Percentiles rank a stretch among this genome's conserved stretches.
These are phyloP conservation scores for Alternaria angustiovoidea DNA, from an alignment of 2,329 filamentous ascomycete genomes.

Conservation along the genomic window DNA sequence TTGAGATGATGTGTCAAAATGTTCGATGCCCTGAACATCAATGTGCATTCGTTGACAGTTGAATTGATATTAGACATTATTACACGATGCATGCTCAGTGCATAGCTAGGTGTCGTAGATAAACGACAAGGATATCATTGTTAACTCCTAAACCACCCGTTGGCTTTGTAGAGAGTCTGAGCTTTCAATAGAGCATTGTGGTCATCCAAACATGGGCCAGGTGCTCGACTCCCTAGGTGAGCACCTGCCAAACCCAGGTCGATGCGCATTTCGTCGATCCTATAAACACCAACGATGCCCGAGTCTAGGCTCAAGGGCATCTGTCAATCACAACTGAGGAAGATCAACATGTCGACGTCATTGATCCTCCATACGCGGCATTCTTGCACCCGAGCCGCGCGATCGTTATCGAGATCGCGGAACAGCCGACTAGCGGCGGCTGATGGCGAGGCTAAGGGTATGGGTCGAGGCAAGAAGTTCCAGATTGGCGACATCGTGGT, in stretches of 20 bases:
- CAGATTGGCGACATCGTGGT: not conserved
- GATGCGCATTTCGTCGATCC: not conserved
- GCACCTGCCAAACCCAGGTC: not conserved
- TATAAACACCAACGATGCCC: not conserved
- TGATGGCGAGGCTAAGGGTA: not conserved
- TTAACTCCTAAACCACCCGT: not conserved
- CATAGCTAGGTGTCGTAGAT: not conserved
- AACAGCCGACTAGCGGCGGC: constrained; percentile 1
- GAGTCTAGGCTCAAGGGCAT: not conserved
- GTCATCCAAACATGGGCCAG: not conserved
- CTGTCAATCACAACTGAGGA: not conserved
- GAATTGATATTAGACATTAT: not conserved
- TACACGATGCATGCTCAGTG: not conserved
- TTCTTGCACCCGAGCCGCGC: not conserved
- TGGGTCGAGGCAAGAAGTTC: not conserved
- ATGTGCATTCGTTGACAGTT: not conserved
- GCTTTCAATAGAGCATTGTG: not conserved
- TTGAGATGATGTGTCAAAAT: not conserved
- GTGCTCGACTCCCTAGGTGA: not conserved
- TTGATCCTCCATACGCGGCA: not conserved
- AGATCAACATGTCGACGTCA: not conserved
- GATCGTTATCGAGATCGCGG: not conserved
- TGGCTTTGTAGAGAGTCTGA: not conserved
- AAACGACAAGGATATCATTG: not conserved
- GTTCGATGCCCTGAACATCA: not conserved